Conservation (phyloP, 768 basidiomycete genomes). For the Chiua virens region DNA sequence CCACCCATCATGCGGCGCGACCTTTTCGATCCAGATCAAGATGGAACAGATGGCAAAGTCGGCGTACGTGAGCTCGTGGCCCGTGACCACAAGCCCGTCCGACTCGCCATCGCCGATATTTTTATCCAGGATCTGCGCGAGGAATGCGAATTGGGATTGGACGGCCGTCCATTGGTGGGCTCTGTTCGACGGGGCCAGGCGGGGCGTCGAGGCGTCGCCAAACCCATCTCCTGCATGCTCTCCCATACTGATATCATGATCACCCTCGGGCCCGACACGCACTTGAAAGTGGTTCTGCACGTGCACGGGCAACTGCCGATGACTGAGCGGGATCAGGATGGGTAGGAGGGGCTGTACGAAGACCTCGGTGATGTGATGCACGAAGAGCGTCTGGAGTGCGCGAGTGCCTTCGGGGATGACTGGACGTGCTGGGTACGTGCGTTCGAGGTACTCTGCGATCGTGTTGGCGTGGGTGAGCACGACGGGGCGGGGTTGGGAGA, state of each 20-base stretch:
- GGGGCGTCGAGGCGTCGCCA: too few relatives aligned
- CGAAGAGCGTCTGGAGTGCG: constrained; percentile 67
- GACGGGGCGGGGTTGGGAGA: constrained; percentile 43
- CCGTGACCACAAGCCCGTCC: constrained; percentile 62
- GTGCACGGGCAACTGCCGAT: constrained; percentile 57
- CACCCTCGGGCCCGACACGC: constrained; percentile 21
- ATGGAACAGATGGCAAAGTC: constrained; percentile 75
- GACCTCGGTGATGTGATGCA: constrained; percentile 65
- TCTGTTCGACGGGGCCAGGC: too few relatives aligned
- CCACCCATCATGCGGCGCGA: constrained; percentile 77
- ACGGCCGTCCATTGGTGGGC: constrained; percentile 55
- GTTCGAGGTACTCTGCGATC: constrained; percentile 75
- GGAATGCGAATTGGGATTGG: constrained; percentile 64
- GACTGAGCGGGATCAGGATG: constrained; percentile 69
- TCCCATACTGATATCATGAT: too few relatives aligned
- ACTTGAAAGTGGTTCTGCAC: constrained; percentile 51
- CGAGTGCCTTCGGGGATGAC: constrained; percentile 70
- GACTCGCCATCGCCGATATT: constrained; percentile 63
- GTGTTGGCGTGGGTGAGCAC: constrained; percentile 58
- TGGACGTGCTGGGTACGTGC: constrained; percentile 64
- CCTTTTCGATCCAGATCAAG: constrained; percentile 71
- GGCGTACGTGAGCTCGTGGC: constrained; percentile 65
- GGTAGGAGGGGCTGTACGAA: constrained; percentile 65
- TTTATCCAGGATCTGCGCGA: constrained; percentile 66
- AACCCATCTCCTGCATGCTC: too few relatives aligned